Percentiles rank a stretch among this genome's conserved stretches.
Conservation (phyloP, 768 basidiomycete genomes). For the Exidia glandulosa region DNA sequence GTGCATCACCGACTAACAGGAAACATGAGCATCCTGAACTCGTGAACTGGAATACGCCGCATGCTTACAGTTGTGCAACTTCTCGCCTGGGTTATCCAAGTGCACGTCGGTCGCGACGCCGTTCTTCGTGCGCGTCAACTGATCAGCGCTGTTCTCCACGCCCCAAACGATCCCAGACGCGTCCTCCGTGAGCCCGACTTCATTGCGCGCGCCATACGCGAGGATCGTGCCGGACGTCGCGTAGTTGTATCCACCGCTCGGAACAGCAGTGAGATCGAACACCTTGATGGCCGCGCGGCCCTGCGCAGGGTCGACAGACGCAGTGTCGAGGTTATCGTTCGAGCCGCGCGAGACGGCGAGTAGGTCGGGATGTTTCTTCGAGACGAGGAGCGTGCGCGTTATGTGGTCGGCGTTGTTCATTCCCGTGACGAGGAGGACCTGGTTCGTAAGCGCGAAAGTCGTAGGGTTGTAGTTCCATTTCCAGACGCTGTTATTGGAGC, state of each 20-base stretch:
- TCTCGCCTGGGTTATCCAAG: neutral
- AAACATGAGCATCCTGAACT: neutral
- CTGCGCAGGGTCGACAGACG: neutral
- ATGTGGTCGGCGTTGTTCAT: neutral
- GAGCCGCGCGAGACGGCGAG: neutral
- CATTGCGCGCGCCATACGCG: neutral
- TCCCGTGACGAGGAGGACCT: neutral
- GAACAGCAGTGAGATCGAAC: neutral
- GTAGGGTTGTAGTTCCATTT: neutral
- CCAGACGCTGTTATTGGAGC: neutral
- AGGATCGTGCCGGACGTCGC: neutral
- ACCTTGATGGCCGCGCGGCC: neutral
- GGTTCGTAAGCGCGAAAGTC: neutral
- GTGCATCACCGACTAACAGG: neutral
- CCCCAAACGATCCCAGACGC: neutral
- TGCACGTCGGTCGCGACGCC: neutral
- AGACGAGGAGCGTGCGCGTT: neutral
- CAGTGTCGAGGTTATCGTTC: neutral
- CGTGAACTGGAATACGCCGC: neutral
- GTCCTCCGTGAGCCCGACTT: neutral
- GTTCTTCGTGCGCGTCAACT: neutral
- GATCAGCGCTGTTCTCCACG: neutral
- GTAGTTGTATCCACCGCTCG: neutral
- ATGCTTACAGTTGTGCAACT: neutral
- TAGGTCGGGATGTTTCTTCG: neutral